Evolutionary conservation across 1,284 basidiomycete species (phyloP), one percentile per base, ranked within the genome.

Genomic region (Retiboletus flavoniger): DNA sequence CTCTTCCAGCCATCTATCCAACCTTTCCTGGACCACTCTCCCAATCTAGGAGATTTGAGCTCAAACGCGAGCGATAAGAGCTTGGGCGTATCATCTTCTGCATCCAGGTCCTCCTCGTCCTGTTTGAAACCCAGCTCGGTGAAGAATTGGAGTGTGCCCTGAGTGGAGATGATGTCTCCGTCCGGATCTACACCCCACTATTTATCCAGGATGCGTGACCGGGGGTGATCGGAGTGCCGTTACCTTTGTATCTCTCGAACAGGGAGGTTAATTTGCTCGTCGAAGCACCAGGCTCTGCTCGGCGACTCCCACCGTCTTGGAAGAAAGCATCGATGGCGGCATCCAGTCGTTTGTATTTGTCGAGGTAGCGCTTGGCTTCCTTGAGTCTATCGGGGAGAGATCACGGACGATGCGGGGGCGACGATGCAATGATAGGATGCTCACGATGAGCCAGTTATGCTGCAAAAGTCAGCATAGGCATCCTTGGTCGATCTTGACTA

Each of bases 1-100:
- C 68, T 71, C 68, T 84, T 86, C 91, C 92, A 94, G 2, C 93
- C 93, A 3, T 90, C 84, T 35, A 86, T 69, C 87, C 91, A 96
- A 1, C 85, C 87, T 56, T 82, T 78, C 63, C 79, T 82, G 40
- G 79, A 79, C 87, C 92, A 97, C 62, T 84, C 80, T 13, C 90
- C 93, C 58, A 95, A 76, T 50, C 75, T 66, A 0, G 85, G 85
- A 6, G 87, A 87, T 63, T 88, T 85, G 31, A 93, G 79, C 63
- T 92, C 87, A 63, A 79, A 89, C 13, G 89, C 91, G 40, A 94
- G 73, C 4, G 87, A 83, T 38, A 93, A 78, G 51, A 93, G 73
- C 13, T 65, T 65, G 8, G 89, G 87, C 28, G 89, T 84, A 61
- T 93, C 88, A 59, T 90, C 87, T 1, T 89, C 76, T 17, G 90